Evolutionary conservation across 1,139 yeast species (phyloP), one percentile per base, ranked within the genome.

Genomic region (Zygosaccharomyces pseudobailii): DNA sequence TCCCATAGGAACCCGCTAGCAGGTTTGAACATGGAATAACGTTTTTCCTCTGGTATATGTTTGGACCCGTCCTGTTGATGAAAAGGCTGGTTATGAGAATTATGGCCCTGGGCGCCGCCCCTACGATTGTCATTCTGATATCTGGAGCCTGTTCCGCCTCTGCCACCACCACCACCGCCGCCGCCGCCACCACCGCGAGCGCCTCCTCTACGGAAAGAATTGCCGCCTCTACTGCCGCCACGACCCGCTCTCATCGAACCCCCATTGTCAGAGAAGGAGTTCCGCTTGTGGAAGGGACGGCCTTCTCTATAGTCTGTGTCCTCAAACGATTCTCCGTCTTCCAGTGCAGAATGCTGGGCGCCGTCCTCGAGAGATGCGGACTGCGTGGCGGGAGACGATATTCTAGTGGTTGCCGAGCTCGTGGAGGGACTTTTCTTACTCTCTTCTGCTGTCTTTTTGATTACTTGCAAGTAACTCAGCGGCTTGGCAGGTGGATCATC

Each of bases 381-480:
- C 28, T 37, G 28, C 19, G 33, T 37, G 9, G 30, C 33, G 22
- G 40, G 40, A 9, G 39, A 28, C 22, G 48, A 34, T 19, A 37
- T 20, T 25, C 40, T 37, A 19, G 40, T 42, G 27, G 48, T 25
- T 8, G 49, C 37, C 6, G 47, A 19, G 42, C 48, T 41, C 19
- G 46, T 27, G 23, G 52, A 19, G 17, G 53, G 33, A 8, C 47
- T 33, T 31, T 52, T 52, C 38, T 55, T 56, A 21, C 54, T 43
- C 10, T 58, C 59, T n/a, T 56, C 61, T 13, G 54, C 59, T 9
- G 64, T 57, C 47, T 53, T 60, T 40, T 57, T 53, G 23, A 57
- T 50, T 13, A 58, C 58, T 30, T 61, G 57, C 9, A 62, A 55
- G 37, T 62, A 61, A 45, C 62, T 60, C 35, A 61, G 46, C 8